Evolutionary conservation across 441 rosid genomes (phyloP), one percentile per base, ranked within the genome.

Genomic region (Brassica balearica): DNA sequence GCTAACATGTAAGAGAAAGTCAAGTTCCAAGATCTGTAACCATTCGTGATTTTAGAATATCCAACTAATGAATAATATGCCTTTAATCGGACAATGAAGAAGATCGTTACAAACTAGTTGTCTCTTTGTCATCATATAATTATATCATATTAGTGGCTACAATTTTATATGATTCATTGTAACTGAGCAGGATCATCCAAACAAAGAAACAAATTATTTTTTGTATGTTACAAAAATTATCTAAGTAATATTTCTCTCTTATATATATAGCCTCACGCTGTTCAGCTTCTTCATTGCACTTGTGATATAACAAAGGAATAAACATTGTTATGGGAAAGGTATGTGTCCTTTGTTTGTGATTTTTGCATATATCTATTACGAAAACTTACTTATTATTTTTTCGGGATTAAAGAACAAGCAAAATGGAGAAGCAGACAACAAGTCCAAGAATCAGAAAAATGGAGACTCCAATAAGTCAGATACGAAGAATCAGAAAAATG

Each of bases 251-350:
- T 23, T 23, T 23, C 3, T 23, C 25, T 23, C 59, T 69, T 74
- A 5, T 46, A 46, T 46, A 65, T 63, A 62, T 5, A 25, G 69
- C 60, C 53, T 8, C 75, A 74, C 14, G 5, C 11, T 62, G 36
- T 29, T 64, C 63, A 27, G n/a, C 56, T 55, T 69, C 38, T 63
- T 41, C 79, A 69, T 64, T 62, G 8, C 66, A 73, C 14, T 73
- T 68, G 51, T 58, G 3, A 9, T 64, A 12, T 8, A 2, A 36
- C 53, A 41, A 29, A 63, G 41, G 32, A 79, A 46, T 53, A 56
- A 12, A 53, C 71, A 63, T 55, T 29, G 63, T 38, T 36, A 79
- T 79, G 82, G 79, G 67, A 69, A 79, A 74, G 79, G 82, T 79
- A 38, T 74, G 66, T 78, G 59, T 6, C 23, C 17, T 56, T 19